Evolutionary conservation across 2,329 filamentous ascomycete species (phyloP).

Genomic region (Diaporthe batatas): DNA sequence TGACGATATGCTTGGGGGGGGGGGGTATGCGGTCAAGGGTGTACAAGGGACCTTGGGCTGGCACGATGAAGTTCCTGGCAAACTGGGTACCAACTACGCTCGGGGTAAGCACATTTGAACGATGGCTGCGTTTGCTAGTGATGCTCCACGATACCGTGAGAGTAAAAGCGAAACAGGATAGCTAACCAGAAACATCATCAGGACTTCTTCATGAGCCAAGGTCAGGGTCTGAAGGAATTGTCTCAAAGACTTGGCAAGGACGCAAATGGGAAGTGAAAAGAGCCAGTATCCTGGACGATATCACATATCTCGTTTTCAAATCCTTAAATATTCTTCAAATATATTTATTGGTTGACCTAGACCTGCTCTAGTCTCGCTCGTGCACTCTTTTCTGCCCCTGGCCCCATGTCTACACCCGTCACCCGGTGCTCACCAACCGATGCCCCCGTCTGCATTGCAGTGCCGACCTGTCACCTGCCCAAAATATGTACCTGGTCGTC

Average conservation of each 20-base stretch:
- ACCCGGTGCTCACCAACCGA: neutral
- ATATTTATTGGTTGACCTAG: neutral
- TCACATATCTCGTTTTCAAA: neutral
- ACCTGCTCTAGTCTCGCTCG: neutral
- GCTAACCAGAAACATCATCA: neutral
- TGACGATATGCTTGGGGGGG: neutral
- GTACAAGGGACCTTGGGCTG: neutral
- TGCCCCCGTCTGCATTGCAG: neutral
- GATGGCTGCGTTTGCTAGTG: too few relatives aligned
- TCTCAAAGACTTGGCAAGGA: neutral
- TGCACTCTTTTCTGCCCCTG: neutral
- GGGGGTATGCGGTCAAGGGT: neutral
- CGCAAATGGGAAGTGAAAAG: neutral
- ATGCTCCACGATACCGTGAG: neutral
- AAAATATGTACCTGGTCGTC: constrained; percentile 14
- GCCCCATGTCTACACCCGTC: too few relatives aligned
- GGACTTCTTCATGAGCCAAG: neutral
- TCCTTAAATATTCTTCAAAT: neutral
- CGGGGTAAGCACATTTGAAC: neutral
- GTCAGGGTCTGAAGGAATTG: neutral
- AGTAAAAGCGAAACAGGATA: neutral
- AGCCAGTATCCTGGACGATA: neutral
- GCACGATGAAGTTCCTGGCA: neutral
- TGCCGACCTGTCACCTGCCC: neutral
- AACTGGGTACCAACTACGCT: neutral